phyloP scores from a whole-genome alignment of 805 yeast species.

The Candida dendrica region DNA sequence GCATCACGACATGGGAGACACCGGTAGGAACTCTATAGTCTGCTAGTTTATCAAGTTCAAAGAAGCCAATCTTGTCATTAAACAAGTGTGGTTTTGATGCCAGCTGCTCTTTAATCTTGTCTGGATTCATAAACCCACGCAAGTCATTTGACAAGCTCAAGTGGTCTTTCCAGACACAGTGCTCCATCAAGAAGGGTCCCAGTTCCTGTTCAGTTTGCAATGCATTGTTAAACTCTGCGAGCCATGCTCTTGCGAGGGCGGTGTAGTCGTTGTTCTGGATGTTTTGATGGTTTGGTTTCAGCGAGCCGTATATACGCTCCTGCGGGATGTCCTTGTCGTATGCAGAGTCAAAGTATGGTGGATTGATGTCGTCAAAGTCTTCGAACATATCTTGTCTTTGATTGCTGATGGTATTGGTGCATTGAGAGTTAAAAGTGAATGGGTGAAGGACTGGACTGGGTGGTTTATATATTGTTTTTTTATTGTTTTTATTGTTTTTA shows the following conservation, averaged over 20 bases:
- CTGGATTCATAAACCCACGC: conserved; percentile 25
- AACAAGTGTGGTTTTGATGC: conserved; percentile 6
- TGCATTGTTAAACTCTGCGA: conserved; percentile 21
- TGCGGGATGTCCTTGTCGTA: conserved; percentile 20
- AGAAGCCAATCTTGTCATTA: conserved; percentile 18
- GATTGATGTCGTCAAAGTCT: conserved; percentile 18
- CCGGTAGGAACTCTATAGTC: conserved; percentile 25
- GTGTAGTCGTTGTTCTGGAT: conserved; percentile 18
- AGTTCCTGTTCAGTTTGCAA: conserved; percentile 11
- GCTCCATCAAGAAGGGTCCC: conserved; percentile 20
- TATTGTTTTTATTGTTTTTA: too few species aligned
- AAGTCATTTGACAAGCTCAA: conserved; percentile 26
- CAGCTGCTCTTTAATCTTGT: conserved; percentile 18
- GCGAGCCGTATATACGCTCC: conserved; percentile 22
- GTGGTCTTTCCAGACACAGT: conserved; percentile 33
- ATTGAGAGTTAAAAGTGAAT: neutral
- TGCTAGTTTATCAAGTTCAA: conserved; percentile 23
- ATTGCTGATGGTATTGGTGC: neutral
- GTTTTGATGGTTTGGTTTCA: conserved; percentile 20
- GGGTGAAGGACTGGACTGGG: too few species aligned
- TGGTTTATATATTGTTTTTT: too few species aligned
- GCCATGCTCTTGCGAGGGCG: conserved; percentile 23
- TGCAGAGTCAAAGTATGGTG: conserved; percentile 16
- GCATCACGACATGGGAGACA: conserved; percentile 20
- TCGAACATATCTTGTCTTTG: conserved; percentile 3